Evolutionary conservation across 805 yeast genomes (phyloP).

Genomic region (Blastobotrys terrestris): DNA sequence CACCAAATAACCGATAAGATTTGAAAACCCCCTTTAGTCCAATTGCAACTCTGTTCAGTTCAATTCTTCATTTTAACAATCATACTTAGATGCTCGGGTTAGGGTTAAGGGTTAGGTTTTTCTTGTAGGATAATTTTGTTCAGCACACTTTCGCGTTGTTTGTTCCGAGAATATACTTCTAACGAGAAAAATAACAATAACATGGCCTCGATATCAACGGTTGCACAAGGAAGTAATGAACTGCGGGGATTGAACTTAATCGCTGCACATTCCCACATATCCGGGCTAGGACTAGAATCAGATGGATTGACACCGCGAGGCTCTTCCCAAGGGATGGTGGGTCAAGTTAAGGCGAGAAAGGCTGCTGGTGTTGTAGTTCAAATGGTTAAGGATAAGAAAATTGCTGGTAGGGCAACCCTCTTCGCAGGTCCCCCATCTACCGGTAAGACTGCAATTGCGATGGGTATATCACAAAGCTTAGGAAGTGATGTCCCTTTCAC

Average conservation of each 20-base stretch:
- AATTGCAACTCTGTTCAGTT: too few species aligned
- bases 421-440: conserved; percentile 99
- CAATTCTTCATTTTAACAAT: too few species aligned
- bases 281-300: conserved; percentile 88
- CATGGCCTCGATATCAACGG: conserved; percentile 30
- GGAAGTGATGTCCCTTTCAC: conserved; percentile 88
- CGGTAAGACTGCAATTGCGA: conserved; percentile 97
- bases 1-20: too few species aligned
- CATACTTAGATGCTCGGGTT: too few species aligned
- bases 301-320: conserved; percentile 80
- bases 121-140: not conserved
- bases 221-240: conserved; percentile 39
- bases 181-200: not conserved
- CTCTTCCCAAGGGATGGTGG: conserved; percentile 92
- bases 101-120: too few species aligned
- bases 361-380: conserved; percentile 94
- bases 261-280: conserved; percentile 97
- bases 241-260: conserved; percentile 65
- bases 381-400: conserved; percentile 88
- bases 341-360: conserved; percentile 88
- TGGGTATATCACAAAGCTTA: conserved; percentile 55
- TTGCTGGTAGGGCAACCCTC: conserved; percentile 93
- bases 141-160: not conserved
- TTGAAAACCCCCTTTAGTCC: too few species aligned
- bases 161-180: not conserved